Conservation (phyloP, 768 basidiomycete genomes). For the Mycena galericulata region DNA sequence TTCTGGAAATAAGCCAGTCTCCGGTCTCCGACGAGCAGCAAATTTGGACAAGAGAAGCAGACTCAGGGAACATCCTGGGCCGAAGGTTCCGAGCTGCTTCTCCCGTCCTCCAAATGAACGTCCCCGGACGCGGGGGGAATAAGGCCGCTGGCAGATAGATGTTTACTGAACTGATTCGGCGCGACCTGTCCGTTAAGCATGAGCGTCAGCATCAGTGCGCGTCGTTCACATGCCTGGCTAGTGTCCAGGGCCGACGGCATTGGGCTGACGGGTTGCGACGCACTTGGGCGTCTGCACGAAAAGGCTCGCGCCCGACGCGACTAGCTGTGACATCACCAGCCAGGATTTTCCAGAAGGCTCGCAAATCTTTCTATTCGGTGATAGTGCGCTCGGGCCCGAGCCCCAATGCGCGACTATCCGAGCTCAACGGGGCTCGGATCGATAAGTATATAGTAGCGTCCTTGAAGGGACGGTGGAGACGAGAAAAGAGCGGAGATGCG, state of each 20-base stretch:
- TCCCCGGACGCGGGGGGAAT: no score
- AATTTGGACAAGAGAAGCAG: neutral
- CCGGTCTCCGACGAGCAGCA: neutral
- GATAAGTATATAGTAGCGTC: conserved; percentile 5
- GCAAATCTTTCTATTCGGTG: conserved; percentile 21
- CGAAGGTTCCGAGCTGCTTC: neutral
- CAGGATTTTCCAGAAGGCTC: neutral
- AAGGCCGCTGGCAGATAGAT: no score
- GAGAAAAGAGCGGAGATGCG: conserved; percentile 14
- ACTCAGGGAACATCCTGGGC: neutral
- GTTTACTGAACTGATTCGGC: no score
- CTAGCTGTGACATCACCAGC: neutral
- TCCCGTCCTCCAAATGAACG: no score
- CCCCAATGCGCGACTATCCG: neutral
- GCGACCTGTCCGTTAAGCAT: no score
- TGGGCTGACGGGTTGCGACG: no score
- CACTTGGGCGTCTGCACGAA: neutral
- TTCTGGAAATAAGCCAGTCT: conserved; percentile 6
- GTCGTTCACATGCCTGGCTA: no score
- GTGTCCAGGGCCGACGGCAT: no score
- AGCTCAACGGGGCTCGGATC: neutral
- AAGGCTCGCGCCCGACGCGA: neutral
- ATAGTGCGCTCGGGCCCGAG: neutral
- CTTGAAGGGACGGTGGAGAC: neutral
- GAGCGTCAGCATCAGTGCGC: no score